phyloP scores from a whole-genome alignment of 805 yeast genomes.

The Torulaspora delbrueckii region DNA sequence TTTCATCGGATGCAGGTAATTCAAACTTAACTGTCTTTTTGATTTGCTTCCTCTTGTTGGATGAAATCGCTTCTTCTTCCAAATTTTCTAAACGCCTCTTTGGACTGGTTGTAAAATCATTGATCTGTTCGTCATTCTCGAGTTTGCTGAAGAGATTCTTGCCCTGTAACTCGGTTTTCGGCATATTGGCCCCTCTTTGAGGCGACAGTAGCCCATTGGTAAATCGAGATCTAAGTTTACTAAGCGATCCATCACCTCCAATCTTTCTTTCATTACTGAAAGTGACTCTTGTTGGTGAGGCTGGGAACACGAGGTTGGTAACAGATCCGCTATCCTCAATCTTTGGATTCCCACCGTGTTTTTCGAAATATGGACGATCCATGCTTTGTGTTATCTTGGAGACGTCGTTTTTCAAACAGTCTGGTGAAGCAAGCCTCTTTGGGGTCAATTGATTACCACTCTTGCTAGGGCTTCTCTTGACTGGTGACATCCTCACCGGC shows the following conservation, averaged over 20 bases:
- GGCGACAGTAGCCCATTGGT: slow-evolving; percentile 26
- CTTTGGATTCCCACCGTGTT: slow-evolving; percentile 6
- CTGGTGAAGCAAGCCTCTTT: slow-evolving; percentile 25
- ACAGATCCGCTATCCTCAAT: slow-evolving; percentile 15
- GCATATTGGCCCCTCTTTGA: slow-evolving; percentile 9
- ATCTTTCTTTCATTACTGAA: slow-evolving; percentile 29
- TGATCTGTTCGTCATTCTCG: slow-evolving; percentile 10
- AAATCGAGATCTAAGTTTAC: slow-evolving; percentile 30
- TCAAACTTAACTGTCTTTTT: slow-evolving; percentile 33
- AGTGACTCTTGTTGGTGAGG: slow-evolving; percentile 28
- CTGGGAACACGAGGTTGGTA: slow-evolving; percentile 28
- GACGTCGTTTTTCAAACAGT: slow-evolving; percentile 16
- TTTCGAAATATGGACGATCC: slow-evolving; percentile 23
- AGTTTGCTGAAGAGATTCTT: slow-evolving; percentile 19
- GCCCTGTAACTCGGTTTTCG: slow-evolving; percentile 5
- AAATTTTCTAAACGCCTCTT: not conserved
- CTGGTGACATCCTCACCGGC: slow-evolving; percentile 22
- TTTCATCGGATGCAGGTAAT: slow-evolving; percentile 14
- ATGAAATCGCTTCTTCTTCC: not conserved
- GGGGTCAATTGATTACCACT: slow-evolving; percentile 31
- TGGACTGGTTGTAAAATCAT: not conserved
- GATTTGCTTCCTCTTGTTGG: slow-evolving; percentile 13
- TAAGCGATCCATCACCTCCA: slow-evolving; percentile 31
- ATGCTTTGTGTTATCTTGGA: slow-evolving; percentile 27
- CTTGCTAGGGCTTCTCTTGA: slow-evolving; percentile 8